Percentiles rank a stretch among this genome's conserved stretches.
Evolutionary conservation across 345 rosid species (phyloP).

Genomic region (Gossypium raimondii): DNA sequence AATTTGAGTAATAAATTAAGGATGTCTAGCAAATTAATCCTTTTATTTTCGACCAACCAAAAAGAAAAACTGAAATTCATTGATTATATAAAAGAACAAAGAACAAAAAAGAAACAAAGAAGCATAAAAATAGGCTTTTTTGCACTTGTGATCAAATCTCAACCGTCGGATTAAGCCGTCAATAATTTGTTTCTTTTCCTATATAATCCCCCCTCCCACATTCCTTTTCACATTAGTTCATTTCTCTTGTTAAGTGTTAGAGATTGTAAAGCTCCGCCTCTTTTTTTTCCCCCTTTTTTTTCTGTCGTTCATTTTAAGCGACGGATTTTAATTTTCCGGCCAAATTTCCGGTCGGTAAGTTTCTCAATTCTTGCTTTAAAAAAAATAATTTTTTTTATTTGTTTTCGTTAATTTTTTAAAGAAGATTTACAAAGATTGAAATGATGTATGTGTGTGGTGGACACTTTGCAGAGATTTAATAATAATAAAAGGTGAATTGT

Average conservation of each 20-base stretch:
- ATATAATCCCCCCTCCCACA: not conserved
- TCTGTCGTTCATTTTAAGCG: too few relatives aligned
- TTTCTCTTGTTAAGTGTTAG: too few relatives aligned
- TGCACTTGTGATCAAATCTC: not conserved
- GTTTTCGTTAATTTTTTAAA: too few relatives aligned
- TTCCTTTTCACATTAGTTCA: not conserved
- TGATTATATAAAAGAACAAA: not conserved
- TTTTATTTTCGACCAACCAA: not conserved
- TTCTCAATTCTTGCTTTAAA: not conserved
- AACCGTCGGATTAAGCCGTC: constrained; percentile 6
- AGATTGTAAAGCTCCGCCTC: too few relatives aligned
- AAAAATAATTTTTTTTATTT: too few relatives aligned
- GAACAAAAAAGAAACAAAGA: not conserved
- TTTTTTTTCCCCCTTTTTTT: too few relatives aligned
- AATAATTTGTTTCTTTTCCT: not conserved
- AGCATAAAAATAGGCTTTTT: not conserved
- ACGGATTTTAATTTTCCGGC: not conserved
- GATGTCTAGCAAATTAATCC: too few relatives aligned
- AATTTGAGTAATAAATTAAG: too few relatives aligned
- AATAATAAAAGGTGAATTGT: too few relatives aligned
- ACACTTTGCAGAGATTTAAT: too few relatives aligned
- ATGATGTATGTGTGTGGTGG: too few relatives aligned
- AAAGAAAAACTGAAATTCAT: not conserved
- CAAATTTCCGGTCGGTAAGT: constrained; percentile 8
- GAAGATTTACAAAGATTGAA: too few relatives aligned